These are phyloP conservation scores for Pelargonium australe DNA, from an alignment of 441 rosid genomes.

Conservation along the genomic window DNA sequence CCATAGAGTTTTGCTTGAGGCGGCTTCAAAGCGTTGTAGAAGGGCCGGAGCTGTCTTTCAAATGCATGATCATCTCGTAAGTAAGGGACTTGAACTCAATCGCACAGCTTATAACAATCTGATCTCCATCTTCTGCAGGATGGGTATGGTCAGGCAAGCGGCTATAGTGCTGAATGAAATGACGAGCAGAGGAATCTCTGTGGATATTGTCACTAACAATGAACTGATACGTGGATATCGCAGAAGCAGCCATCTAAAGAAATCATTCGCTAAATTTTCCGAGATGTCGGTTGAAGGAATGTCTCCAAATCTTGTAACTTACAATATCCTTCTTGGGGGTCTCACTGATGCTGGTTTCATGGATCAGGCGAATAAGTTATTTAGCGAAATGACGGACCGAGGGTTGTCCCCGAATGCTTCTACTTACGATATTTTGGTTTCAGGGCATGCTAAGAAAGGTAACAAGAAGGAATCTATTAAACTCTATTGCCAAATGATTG, in stretches of 20 bases:
- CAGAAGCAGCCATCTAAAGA: slow-evolving; percentile 45
- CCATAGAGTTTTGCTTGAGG: slow-evolving; percentile 47
- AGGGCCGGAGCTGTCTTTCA: slow-evolving; percentile 47
- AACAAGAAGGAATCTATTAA: slow-evolving; percentile 57
- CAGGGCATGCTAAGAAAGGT: slow-evolving; percentile 66
- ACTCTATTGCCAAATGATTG: slow-evolving; percentile 70
- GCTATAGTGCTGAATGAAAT: slow-evolving; percentile 44
- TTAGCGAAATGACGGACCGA: slow-evolving; percentile 51
- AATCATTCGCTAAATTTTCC: slow-evolving; percentile 43
- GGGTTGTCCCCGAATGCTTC: slow-evolving; percentile 57
- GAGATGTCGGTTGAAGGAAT: slow-evolving; percentile 52
- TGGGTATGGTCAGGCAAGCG: slow-evolving; percentile 77
- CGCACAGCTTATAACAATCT: slow-evolving; percentile 58
- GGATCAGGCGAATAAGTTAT: slow-evolving; percentile 45
- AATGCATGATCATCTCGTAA: slow-evolving; percentile 52
- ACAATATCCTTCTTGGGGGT: slow-evolving; percentile 63
- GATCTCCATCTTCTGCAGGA: slow-evolving; percentile 56
- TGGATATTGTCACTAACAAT: slow-evolving; percentile 59
- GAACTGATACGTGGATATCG: slow-evolving; percentile 70
- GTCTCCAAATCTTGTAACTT: slow-evolving; percentile 55
- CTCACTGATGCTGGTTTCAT: slow-evolving; percentile 43
- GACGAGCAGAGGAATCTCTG: slow-evolving; percentile 44
- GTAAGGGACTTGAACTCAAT: slow-evolving; percentile 53
- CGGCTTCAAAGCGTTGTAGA: slow-evolving; percentile 43
- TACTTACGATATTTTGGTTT: slow-evolving; percentile 59